Conservation (phyloP, 1,284 basidiomycete species). For the Grifola frondosa region DNA sequence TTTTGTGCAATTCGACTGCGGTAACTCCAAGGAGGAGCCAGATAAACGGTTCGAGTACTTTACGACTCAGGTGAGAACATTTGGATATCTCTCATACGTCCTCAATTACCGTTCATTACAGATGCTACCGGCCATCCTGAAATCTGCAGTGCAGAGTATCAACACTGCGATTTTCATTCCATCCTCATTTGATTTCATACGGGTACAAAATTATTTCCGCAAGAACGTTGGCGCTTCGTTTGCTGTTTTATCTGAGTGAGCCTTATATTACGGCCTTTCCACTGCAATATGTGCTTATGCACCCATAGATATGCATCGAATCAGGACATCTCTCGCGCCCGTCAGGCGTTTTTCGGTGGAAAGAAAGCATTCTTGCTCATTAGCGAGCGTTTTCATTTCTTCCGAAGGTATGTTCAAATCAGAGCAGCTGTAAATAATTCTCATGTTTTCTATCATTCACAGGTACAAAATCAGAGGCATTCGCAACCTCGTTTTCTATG, state of each 20-base stretch:
- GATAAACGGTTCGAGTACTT: conserved; percentile 89
- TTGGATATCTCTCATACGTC: neutral
- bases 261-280: neutral
- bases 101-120: conserved; percentile 27
- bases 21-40: conserved; percentile 75
- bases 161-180: conserved; percentile 91
- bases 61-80: conserved; percentile 66
- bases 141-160: conserved; percentile 88
- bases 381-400: conserved; percentile 98
- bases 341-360: conserved; percentile 90
- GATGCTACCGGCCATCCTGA: conserved; percentile 80
- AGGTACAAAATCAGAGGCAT: conserved; percentile 92
- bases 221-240: conserved; percentile 72
- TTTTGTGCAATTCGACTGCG: conserved; percentile 75
- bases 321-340: conserved; percentile 89
- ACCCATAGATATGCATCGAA: conserved; percentile 85
- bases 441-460: conserved; percentile 5
- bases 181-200: conserved; percentile 96
- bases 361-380: conserved; percentile 87
- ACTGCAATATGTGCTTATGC: neutral
- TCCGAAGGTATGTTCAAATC: conserved; percentile 61
- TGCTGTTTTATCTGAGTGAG: conserved; percentile 86
- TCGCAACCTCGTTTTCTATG: conserved; percentile 91
- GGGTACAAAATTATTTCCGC: conserved; percentile 84
- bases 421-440: neutral